A percentile compares a stretch with the other conserved stretches of the same genome.
These are phyloP conservation scores for Collybia sordida DNA, from an alignment of 768 basidiomycete genomes.

Conservation along the genomic window DNA sequence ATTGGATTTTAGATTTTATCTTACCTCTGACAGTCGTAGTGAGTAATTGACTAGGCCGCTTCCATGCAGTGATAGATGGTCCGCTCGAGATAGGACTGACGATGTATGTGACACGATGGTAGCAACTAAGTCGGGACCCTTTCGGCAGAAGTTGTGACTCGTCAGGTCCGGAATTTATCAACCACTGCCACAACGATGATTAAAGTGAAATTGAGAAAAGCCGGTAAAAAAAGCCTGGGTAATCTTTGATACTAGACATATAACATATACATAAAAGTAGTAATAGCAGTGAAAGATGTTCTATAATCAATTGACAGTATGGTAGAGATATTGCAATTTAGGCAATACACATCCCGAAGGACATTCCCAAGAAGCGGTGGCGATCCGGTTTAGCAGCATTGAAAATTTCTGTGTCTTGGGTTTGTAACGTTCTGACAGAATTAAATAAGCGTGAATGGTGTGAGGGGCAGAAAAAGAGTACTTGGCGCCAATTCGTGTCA, in stretches of 20 bases:
- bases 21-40: slow-evolving; percentile 26
- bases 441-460: background rate
- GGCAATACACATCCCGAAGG: slow-evolving; percentile 20
- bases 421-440: too few relatives aligned
- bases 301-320: background rate
- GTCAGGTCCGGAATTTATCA: too few relatives aligned
- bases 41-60: slow-evolving; percentile 31
- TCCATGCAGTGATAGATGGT: slow-evolving; percentile 38
- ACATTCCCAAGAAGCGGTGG: slow-evolving; percentile 26
- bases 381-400: slow-evolving; percentile 16
- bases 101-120: slow-evolving; percentile 8
- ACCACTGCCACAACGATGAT: too few relatives aligned
- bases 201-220: too few relatives aligned
- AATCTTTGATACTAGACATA: too few relatives aligned
- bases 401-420: too few relatives aligned
- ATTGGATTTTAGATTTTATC: slow-evolving; percentile 10
- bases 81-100: slow-evolving; percentile 2
- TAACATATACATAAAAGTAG: background rate
- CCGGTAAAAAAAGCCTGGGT: too few relatives aligned
- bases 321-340: background rate
- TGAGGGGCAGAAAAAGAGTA: background rate
- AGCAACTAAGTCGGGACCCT: background rate
- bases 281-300: background rate
- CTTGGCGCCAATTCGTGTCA: too few relatives aligned
- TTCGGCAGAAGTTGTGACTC: too few relatives aligned